phyloP scores from a whole-genome alignment of 257 asterid genomes.

The Gynochthodes officinalis region DNA sequence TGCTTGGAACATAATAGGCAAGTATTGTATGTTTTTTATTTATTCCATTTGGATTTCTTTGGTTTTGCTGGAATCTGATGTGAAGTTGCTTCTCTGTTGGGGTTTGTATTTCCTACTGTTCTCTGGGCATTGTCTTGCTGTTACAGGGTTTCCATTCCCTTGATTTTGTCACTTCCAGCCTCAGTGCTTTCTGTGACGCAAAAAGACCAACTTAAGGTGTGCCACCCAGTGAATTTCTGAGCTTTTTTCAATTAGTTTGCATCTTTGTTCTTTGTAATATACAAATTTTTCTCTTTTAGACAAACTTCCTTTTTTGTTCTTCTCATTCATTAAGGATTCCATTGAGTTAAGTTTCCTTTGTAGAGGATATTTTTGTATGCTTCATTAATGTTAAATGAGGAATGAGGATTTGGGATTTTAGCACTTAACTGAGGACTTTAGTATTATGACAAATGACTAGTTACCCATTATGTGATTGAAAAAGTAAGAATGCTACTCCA shows the following conservation, averaged over 20 bases:
- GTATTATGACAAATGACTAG: not conserved
- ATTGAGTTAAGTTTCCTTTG: not conserved
- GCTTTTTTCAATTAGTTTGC: not conserved
- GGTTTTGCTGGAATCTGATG: conserved; percentile 1
- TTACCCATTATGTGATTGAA: not conserved
- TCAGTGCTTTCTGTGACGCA: conserved; percentile 71
- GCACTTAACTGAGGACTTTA: not conserved
- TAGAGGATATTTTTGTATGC: not conserved
- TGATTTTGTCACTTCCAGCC: conserved; percentile 80
- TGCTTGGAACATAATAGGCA: conserved; percentile 74
- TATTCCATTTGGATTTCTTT: conserved; percentile 6
- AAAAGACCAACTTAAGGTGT: conserved; percentile 84
- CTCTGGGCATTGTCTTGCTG: not conserved
- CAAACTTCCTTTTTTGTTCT: not conserved
- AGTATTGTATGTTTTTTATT: conserved; percentile 17
- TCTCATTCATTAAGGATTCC: not conserved
- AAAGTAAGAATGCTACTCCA: not conserved
- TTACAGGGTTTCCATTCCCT: conserved; percentile 74
- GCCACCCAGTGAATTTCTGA: not conserved
- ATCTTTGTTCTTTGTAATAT: too few species aligned
- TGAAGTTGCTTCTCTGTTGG: not conserved
- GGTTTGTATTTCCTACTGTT: not conserved
- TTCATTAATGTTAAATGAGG: too few species aligned
- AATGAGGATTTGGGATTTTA: not conserved
- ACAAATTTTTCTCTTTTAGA: not conserved